These are phyloP conservation scores for Suhomyces kilbournensis DNA, from an alignment of 805 yeast species.

Conservation along the genomic window DNA sequence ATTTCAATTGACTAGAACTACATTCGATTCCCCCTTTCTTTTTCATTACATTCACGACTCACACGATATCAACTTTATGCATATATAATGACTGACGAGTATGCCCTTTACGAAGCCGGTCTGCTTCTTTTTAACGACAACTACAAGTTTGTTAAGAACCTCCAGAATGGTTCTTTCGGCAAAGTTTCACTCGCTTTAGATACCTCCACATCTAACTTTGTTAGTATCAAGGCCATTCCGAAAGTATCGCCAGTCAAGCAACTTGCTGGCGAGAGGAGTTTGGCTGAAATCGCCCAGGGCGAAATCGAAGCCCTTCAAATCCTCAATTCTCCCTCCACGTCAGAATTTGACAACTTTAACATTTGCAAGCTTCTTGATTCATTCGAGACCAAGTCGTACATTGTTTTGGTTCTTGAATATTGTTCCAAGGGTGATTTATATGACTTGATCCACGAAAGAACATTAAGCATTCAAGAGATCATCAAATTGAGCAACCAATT, in stretches of 20 bases:
- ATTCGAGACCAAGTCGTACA: constrained; percentile 52
- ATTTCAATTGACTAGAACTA: not conserved
- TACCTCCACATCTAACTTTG: constrained; percentile 24
- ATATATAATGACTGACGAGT: constrained; percentile 11
- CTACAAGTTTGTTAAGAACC: constrained; percentile 42
- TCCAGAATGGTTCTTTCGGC: constrained; percentile 63
- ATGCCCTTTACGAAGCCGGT: constrained; percentile 40
- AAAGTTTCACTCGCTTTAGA: constrained; percentile 55
- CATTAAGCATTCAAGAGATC: constrained; percentile 10
- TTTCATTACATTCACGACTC: constrained; percentile 1
- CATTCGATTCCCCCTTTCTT: not conserved
- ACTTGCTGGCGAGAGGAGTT: constrained; percentile 6
- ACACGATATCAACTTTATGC: not conserved
- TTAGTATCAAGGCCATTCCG: constrained; percentile 55
- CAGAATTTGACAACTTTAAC: constrained; percentile 35
- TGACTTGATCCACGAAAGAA: constrained; percentile 45
- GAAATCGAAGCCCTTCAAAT: constrained; percentile 45
- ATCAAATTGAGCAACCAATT: constrained; percentile 41
- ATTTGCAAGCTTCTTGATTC: constrained; percentile 57
- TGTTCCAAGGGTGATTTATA: constrained; percentile 67
- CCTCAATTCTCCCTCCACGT: constrained; percentile 15
- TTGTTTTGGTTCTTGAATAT: constrained; percentile 62
- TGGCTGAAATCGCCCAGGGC: constrained; percentile 45
- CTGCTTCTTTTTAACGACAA: constrained; percentile 29
- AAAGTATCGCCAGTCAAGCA: constrained; percentile 41